A percentile compares a stretch with the other conserved stretches of the same genome.
phyloP scores from a whole-genome alignment of 306 rosid genomes.

The Fragaria ananassa region DNA sequence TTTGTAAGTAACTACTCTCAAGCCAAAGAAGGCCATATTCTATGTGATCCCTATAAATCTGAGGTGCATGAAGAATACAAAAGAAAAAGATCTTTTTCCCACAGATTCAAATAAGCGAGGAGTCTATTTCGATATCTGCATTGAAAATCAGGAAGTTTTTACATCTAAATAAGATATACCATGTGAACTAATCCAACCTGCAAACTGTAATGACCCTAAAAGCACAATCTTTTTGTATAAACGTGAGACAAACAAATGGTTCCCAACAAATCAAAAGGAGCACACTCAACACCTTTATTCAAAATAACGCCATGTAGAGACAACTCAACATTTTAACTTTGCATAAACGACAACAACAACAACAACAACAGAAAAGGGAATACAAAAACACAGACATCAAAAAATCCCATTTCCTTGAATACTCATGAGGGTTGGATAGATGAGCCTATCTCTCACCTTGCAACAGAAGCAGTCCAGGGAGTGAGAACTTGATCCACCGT shows the following conservation, averaged over 20 bases:
- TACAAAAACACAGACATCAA: not conserved
- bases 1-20: not conserved
- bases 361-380: not conserved
- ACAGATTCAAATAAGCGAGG: not conserved
- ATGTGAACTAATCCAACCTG: not conserved
- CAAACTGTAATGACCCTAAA: not conserved
- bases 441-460: slow-evolving; percentile 47
- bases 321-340: not conserved
- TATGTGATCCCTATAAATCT: not conserved
- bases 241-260: not conserved
- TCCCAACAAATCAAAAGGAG: slow-evolving; percentile 4
- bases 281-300: slow-evolving; percentile 19
- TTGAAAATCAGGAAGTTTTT: not conserved
- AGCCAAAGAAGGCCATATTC: not conserved
- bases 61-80: not conserved
- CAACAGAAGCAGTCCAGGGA: slow-evolving; percentile 78
- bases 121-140: not conserved
- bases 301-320: not conserved
- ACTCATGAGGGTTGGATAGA: not conserved
- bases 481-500: slow-evolving; percentile 81
- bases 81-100: not conserved
- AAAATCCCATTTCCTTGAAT: not conserved
- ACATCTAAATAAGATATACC: too few relatives aligned
- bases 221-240: not conserved
- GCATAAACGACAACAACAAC: not conserved